Evolutionary conservation across 2,329 filamentous ascomycete species (phyloP), one percentile per base, ranked within the genome.

Genomic region (Monosporascus sp.): DNA sequence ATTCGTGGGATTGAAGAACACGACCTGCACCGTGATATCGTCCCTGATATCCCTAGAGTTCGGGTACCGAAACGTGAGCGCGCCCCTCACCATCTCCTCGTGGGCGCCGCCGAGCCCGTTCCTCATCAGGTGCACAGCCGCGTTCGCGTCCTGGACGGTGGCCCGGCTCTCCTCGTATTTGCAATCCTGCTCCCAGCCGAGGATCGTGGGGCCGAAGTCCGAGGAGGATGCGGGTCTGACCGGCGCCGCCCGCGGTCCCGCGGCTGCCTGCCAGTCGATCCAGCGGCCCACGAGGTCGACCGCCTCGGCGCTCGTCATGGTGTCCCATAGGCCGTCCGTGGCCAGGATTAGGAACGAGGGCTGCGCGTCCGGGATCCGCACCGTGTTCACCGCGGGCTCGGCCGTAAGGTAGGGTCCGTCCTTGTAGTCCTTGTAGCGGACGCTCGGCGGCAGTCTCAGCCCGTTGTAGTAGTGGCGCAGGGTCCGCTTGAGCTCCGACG

Each of bases 1-100:
- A 11, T 11, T 14, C 9, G 5, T 35, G 9, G 31, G 31, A 35
- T 35, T 83, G 59, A 90, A 90, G 74, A 94, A 93, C 55, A 93
- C 87, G 35, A 95, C 89, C 70, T 94, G 88, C 17, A 94, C 87
- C 0, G 90, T 94, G 51, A 93, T 77, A 66, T 94, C 90, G 62
- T 94, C 90, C 59, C 88, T 82, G 46, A 71, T 66, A 48, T 67
- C 64, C 57, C 89, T 77, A 39, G 86, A 87, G 60, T 86, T 83
- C 0, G 90, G 89, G 57, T 83, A 83, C 8, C 83, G 82, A 27
- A 90, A 77, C 1, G 88, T 89, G 63, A 93, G 72, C 48, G 90
- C 72, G 5, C 87, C 89, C 59, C 84, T 85, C 24, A 94, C 75
- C 77, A 90, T 82, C 62, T 90, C 86, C 59, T 81, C 77, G 60